phyloP scores from a whole-genome alignment of 129 eudicot species.

The Sambucus nigra region DNA sequence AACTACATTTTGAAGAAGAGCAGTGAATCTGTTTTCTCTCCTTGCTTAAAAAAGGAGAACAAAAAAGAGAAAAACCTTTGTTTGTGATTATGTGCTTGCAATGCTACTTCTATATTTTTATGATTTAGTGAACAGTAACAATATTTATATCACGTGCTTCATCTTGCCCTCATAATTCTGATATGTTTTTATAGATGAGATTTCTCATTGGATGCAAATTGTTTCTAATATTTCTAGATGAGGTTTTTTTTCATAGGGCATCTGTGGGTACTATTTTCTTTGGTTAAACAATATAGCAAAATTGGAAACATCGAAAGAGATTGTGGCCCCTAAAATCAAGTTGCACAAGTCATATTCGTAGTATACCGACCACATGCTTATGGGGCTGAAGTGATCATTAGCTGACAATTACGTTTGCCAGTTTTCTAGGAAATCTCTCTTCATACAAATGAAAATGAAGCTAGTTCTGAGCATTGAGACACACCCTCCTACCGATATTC shows the following conservation, averaged over 20 bases:
- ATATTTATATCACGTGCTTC: neutral
- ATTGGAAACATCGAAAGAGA: slow-evolving; percentile 13
- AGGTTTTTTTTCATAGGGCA: too few species aligned
- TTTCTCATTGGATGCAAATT: slow-evolving; percentile 1
- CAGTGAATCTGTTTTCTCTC: too few species aligned
- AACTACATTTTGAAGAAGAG: too few species aligned
- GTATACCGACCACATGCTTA: slow-evolving; percentile 26
- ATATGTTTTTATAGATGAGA: neutral
- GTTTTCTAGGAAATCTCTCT: slow-evolving; percentile 15
- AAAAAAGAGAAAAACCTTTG: too few species aligned
- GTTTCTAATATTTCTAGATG: too few species aligned
- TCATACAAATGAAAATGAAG: slow-evolving; percentile 9
- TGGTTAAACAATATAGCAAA: neutral
- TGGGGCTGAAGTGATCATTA: slow-evolving; percentile 33
- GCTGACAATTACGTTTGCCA: slow-evolving; percentile 23
- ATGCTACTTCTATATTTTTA: neutral
- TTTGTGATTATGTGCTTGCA: too few species aligned
- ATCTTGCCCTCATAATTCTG: neutral
- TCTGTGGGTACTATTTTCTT: too few species aligned
- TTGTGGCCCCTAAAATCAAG: slow-evolving; percentile 24
- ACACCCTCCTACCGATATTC: slow-evolving; percentile 9
- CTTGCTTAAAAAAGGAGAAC: neutral
- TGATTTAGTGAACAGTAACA: too few species aligned
- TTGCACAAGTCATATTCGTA: slow-evolving; percentile 27
- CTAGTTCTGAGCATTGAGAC: slow-evolving; percentile 8